Conservation (phyloP, 1,284 basidiomycete species). For the Marasmius tenuissimus region DNA sequence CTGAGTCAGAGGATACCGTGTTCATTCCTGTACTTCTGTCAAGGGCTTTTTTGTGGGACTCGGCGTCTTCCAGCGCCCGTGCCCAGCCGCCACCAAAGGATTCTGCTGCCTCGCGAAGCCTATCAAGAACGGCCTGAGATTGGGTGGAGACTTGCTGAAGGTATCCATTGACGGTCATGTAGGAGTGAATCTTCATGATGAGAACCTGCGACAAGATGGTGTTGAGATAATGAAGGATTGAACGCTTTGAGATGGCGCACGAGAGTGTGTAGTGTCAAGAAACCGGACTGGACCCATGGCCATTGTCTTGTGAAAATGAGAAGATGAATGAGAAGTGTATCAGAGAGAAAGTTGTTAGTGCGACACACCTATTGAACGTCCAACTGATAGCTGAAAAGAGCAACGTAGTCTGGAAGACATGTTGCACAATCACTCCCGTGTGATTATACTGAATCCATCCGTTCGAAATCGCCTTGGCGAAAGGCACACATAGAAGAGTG, state of each 20-base stretch:
- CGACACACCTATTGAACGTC: conserved; percentile 73
- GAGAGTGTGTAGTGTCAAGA: conserved; percentile 88
- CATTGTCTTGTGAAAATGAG: conserved; percentile 59
- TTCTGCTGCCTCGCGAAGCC: conserved; percentile 49
- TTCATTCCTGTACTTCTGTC: conserved; percentile 23
- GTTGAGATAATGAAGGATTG: conserved; percentile 7
- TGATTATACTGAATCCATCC: conserved; percentile 82
- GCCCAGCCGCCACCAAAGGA: conserved; percentile 62
- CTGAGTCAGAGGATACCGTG: conserved; percentile 21
- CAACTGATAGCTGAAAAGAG: conserved; percentile 75
- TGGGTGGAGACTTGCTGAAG: conserved; percentile 60
- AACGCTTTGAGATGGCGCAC: conserved; percentile 33
- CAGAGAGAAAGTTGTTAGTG: not conserved
- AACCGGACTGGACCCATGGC: conserved; percentile 99
- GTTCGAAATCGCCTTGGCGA: conserved; percentile 73
- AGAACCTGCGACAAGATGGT: conserved; percentile 52
- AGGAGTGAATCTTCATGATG: conserved; percentile 98
- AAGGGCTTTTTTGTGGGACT: conserved; percentile 35
- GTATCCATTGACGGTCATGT: conserved; percentile 87
- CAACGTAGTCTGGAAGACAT: conserved; percentile 71
- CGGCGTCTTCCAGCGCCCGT: conserved; percentile 51
- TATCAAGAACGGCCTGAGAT: conserved; percentile 39
- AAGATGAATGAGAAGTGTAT: not conserved
- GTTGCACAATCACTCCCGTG: conserved; percentile 76
- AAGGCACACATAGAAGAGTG: conserved; percentile 81